Evolutionary conservation across 805 yeast genomes (phyloP).

Genomic region (Limtongozyma cylindracea): DNA sequence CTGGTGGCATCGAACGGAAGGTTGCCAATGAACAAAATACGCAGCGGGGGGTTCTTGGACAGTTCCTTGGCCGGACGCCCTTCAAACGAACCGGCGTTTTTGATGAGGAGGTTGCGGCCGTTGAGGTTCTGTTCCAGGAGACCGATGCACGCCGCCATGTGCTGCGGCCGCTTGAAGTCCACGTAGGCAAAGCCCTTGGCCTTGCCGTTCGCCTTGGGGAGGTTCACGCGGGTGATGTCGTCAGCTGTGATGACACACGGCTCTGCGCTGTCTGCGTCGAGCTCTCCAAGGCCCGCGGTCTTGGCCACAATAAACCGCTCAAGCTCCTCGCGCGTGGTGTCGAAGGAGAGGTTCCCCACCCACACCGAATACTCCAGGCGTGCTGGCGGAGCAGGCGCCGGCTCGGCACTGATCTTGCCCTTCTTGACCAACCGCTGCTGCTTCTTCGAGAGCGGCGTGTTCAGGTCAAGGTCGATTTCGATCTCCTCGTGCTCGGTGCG

Average conservation of each 20-base stretch:
- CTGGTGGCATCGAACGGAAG: constrained; percentile 79
- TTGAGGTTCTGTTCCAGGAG: constrained; percentile 52
- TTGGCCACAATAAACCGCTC: constrained; percentile 35
- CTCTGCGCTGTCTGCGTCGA: constrained; percentile 6
- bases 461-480: not conserved
- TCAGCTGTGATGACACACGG: constrained; percentile 5
- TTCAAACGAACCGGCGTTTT: constrained; percentile 55
- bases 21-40: constrained; percentile 82
- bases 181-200: constrained; percentile 79
- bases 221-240: constrained; percentile 50
- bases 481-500: not conserved
- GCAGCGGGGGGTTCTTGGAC: constrained; percentile 55
- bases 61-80: constrained; percentile 55
- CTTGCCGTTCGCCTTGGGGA: constrained; percentile 53
- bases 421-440: constrained; percentile 20
- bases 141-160: constrained; percentile 33
- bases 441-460: not conserved
- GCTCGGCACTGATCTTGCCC: constrained; percentile 43
- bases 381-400: constrained; percentile 12
- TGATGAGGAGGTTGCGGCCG: constrained; percentile 72
- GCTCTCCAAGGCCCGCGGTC: constrained; percentile 11
- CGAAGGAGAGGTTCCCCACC: constrained; percentile 84
- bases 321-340: constrained; percentile 56
- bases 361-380: constrained; percentile 45
- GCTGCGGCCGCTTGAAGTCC: constrained; percentile 39